Evolutionary conservation across 257 asterid species (phyloP), one percentile per base, ranked within the genome.

Genomic region (Solanum etuberosum): DNA sequence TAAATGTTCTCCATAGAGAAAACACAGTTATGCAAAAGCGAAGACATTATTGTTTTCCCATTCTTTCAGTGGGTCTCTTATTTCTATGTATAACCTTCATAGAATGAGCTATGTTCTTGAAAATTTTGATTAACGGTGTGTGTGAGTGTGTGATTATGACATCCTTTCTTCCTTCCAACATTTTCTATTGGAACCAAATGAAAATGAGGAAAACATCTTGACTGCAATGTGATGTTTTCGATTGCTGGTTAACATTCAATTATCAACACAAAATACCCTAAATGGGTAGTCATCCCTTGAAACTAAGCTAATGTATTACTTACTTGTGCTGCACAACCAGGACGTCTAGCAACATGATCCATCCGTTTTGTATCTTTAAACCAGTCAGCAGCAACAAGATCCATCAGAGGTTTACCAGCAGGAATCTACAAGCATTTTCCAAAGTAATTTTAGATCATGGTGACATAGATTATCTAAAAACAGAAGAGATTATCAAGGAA

Each of bases 371-470:
- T 92, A 91, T 97, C 98, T 94, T 96, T 97, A 88, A 96, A 91
- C 99, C 98, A 97, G 89, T 97, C 99, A 25, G 94, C 99, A 48
- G 99, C 99, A 86, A 97, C 98, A 88, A 97, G 99, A 90, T 97
- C 99, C 99, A 96, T 95, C 54, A 94, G 90, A 87, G 94, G 98
- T 90, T 97, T 97, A 71, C 99, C 99, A 78, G 98, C 98, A 89
- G 98, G 92, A 90, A 93, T 91, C 99, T 97, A 87, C 89, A 48
- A 5, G 31, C 68, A 81, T 51, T 81, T 80, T 48, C 70, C 43
- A 85, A 91, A 91, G 85, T 84, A 57, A 86, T 86, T 86, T 86
- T 65, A 90, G 90, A 90, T 78, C 54, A 85, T 59, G 87, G 46
- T 46, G n/a, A 85, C 81, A 57, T 23, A 86, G 9, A 14, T 86